These are phyloP conservation scores for Rachicladosporium sp. DNA, from an alignment of 2,329 filamentous ascomycete species.

Conservation along the genomic window DNA sequence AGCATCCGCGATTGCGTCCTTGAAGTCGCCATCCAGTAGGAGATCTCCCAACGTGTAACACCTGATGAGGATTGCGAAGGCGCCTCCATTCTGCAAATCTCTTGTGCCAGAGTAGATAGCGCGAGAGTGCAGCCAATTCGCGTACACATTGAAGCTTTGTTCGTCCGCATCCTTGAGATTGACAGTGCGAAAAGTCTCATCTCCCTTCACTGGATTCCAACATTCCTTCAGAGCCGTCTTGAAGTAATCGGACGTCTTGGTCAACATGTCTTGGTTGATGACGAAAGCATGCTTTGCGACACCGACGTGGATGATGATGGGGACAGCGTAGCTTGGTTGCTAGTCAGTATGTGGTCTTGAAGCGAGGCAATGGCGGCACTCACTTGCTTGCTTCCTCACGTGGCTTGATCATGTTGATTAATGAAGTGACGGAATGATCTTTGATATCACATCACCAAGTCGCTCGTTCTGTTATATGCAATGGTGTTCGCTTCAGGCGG, in stretches of 20 bases:
- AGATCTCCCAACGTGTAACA: slow-evolving; percentile 12
- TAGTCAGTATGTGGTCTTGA: background rate
- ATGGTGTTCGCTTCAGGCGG: too few relatives aligned
- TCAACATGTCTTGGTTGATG: slow-evolving; percentile 2
- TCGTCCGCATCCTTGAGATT: slow-evolving; percentile 6
- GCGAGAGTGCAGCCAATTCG: slow-evolving; percentile 12
- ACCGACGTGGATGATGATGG: background rate
- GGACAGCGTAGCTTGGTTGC: background rate
- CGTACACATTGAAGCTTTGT: slow-evolving; percentile 8
- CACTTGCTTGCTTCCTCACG: too few relatives aligned
- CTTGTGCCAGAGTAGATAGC: too few relatives aligned
- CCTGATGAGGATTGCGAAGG: background rate
- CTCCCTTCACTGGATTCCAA: too few relatives aligned
- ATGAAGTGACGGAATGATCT: too few relatives aligned
- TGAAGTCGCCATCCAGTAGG: slow-evolving; percentile 10
- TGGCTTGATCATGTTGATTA: too few relatives aligned
- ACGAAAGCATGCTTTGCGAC: background rate
- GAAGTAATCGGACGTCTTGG: slow-evolving; percentile 4
- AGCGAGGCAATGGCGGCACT: too few relatives aligned
- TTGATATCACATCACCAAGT: too few relatives aligned
- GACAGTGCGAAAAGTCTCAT: slow-evolving; percentile 5
- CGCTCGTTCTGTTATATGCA: too few relatives aligned
- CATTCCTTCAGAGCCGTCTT: slow-evolving; percentile 6
- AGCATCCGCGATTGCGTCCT: slow-evolving; percentile 9
- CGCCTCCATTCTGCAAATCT: too few relatives aligned